Evolutionary conservation across 306 rosid species (phyloP).

Genomic region (Prunus dulcis): DNA sequence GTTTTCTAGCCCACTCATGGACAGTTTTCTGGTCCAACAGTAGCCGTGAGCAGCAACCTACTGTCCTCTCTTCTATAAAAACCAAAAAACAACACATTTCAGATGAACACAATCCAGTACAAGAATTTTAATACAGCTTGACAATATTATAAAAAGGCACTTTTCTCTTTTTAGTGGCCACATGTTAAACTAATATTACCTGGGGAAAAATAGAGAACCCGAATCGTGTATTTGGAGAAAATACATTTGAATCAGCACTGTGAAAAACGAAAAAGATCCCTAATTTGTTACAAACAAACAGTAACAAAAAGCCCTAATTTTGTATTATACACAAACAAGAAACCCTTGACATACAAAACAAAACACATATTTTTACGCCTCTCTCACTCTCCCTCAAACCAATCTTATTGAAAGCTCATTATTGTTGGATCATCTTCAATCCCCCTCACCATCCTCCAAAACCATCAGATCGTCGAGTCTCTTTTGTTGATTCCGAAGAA

Average conservation of each 20-base stretch:
- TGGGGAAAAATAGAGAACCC: background rate
- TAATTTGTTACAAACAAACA: slow-evolving; percentile 19
- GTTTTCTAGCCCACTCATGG: no score
- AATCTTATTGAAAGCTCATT: slow-evolving; percentile 35
- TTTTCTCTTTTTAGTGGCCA: background rate
- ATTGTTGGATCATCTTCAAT: slow-evolving; percentile 32
- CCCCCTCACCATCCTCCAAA: slow-evolving; percentile 42
- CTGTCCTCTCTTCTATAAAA: background rate
- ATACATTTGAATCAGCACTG: slow-evolving; percentile 10
- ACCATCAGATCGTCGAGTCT: slow-evolving; percentile 42
- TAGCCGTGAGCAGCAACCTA: no score
- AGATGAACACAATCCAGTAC: background rate
- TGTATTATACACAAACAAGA: slow-evolving; percentile 30
- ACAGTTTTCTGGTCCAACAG: no score
- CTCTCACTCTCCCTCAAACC: slow-evolving; percentile 39
- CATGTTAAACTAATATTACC: background rate
- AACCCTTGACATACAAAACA: slow-evolving; percentile 27
- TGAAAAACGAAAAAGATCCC: background rate
- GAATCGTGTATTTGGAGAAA: background rate
- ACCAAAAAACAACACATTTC: background rate
- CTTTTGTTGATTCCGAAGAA: slow-evolving; percentile 55
- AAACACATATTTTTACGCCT: slow-evolving; percentile 38
- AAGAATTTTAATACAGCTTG: background rate
- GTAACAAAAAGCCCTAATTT: slow-evolving; percentile 1
- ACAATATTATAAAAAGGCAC: background rate